A percentile compares a stretch with the other conserved stretches of the same genome.
phyloP scores from a whole-genome alignment of 768 basidiomycete species.

The Baorangia bicolor region DNA sequence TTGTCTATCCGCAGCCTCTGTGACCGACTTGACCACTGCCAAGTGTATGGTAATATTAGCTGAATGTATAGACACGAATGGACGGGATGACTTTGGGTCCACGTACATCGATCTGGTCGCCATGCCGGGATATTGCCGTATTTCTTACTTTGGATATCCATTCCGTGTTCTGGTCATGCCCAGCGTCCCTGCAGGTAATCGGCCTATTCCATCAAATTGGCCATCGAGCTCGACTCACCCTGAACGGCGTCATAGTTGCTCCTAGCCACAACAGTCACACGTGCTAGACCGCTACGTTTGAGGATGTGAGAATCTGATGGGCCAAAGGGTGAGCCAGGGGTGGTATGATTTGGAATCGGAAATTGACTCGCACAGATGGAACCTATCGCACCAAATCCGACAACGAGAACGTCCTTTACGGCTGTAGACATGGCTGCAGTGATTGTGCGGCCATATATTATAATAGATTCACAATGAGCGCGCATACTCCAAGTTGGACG shows the following conservation, averaged over 20 bases:
- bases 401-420: conserved; percentile 51
- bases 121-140: conserved; percentile 58
- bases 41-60: not conserved
- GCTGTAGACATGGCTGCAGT: conserved; percentile 10
- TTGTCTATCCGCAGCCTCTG: conserved; percentile 55
- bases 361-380: conserved; percentile 47
- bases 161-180: conserved; percentile 43
- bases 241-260: conserved; percentile 61
- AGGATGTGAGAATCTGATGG: conserved; percentile 55
- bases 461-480: too few species aligned
- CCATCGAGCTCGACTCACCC: conserved; percentile 31
- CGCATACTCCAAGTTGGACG: not conserved
- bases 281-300: conserved; percentile 53
- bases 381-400: conserved; percentile 69
- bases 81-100: not conserved
- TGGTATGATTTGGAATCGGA: not conserved
- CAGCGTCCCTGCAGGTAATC: not conserved
- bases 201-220: not conserved
- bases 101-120: conserved; percentile 60
- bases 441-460: not conserved
- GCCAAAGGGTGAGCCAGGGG: not conserved
- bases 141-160: conserved; percentile 55
- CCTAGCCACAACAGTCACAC: conserved; percentile 71
- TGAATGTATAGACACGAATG: conserved; percentile 18
- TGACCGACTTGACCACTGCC: conserved; percentile 57